phyloP scores from a whole-genome alignment of 1,139 yeast genomes.

The Waltiozyma solani region DNA sequence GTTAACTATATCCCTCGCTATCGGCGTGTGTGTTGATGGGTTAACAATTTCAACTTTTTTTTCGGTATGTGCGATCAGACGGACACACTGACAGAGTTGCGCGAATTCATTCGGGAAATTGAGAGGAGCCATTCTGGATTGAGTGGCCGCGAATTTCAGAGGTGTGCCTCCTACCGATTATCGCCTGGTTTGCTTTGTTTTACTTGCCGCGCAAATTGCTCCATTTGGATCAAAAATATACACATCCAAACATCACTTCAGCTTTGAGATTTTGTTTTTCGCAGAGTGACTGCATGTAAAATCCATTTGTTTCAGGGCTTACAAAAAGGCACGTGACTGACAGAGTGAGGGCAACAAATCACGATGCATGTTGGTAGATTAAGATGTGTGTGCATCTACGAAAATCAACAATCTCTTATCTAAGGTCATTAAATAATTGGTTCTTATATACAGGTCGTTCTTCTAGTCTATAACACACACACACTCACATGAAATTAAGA shows the following conservation, averaged over 20 bases:
- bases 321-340: neutral
- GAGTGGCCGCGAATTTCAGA: neutral
- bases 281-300: no score
- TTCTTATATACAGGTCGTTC: neutral
- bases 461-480: no score
- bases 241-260: neutral
- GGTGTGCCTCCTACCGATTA: neutral
- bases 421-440: neutral
- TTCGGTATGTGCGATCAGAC: neutral
- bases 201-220: neutral
- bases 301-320: neutral
- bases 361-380: no score
- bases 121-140: neutral
- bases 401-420: neutral
- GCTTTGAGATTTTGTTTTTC: neutral
- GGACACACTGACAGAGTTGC: neutral
- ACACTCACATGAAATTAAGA: neutral
- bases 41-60: conserved; percentile 1
- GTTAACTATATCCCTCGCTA: conserved; percentile 16
- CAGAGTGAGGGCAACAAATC: neutral
- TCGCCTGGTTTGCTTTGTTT: neutral
- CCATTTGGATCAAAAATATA: neutral
- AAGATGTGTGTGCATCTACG: neutral
- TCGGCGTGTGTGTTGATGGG: conserved; percentile 1
- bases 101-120: neutral